Percentiles rank a stretch among this genome's conserved stretches.
Conservation (phyloP, 2,329 filamentous ascomycete genomes). For the Pseudocercospora eumusae region DNA sequence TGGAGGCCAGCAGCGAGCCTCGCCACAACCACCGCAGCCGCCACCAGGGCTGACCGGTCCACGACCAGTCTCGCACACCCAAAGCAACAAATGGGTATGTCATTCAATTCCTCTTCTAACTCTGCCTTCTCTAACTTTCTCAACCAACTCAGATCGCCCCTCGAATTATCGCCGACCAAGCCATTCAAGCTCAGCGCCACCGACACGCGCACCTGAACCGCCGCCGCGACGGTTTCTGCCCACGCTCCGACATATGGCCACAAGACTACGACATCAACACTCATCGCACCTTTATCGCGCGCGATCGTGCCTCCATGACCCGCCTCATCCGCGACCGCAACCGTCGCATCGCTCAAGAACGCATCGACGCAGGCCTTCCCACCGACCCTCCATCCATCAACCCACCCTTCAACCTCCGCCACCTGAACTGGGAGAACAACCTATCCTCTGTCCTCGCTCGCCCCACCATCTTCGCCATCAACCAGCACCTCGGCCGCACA, state of each 20-base stretch:
- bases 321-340: not conserved
- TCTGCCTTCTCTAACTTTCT: not conserved
- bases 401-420: slow-evolving; percentile 15
- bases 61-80: not conserved
- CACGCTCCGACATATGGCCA: not conserved
- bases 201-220: not conserved
- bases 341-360: slow-evolving; percentile 1
- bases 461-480: slow-evolving; percentile 42
- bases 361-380: not conserved
- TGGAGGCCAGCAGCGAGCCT: not conserved
- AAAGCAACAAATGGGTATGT: not conserved
- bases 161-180: not conserved
- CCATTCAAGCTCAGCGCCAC: not conserved
- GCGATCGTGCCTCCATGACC: not conserved
- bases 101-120: not conserved
- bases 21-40: not conserved
- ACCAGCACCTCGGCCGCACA: not conserved
- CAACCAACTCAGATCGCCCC: not conserved
- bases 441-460: slow-evolving; percentile 40
- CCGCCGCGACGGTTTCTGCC: not conserved
- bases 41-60: not conserved
- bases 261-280: not conserved
- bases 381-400: slow-evolving; percentile 6
- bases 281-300: not conserved
- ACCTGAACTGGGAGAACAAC: slow-evolving; percentile 19